phyloP scores from a whole-genome alignment of 345 rosid species.

The Rhodamnia argentea region DNA sequence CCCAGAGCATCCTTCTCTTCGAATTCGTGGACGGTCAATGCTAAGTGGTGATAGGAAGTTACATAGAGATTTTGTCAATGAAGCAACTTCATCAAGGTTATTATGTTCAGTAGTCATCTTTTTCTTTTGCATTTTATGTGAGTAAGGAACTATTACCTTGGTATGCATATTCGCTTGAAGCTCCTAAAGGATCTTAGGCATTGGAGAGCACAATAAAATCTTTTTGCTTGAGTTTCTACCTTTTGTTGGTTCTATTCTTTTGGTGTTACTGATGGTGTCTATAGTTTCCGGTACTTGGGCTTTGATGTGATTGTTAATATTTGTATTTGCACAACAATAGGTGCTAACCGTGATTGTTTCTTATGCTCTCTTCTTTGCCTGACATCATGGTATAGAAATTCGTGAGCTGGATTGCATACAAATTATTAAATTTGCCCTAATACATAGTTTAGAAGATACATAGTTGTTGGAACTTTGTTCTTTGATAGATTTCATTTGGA shows the following conservation, averaged over 20 bases:
- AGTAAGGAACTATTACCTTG: background rate
- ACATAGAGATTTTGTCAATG: slow-evolving; percentile 49
- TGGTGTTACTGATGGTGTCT: background rate
- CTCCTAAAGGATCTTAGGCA: background rate
- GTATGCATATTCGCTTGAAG: background rate
- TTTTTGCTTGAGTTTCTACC: background rate
- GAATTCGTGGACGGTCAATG: slow-evolving; percentile 65
- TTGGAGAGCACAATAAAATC: background rate
- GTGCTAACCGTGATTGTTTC: background rate
- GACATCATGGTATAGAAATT: background rate
- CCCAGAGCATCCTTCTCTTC: slow-evolving; percentile 87
- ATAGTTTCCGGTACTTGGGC: background rate
- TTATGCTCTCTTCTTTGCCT: background rate
- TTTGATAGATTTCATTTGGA: background rate
- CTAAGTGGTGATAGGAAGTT: slow-evolving; percentile 68
- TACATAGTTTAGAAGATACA: background rate
- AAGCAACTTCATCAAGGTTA: slow-evolving; percentile 67
- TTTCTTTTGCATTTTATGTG: background rate
- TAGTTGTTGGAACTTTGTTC: background rate
- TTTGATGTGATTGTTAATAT: background rate
- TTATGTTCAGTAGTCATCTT: background rate
- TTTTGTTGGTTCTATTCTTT: background rate
- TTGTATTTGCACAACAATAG: background rate
- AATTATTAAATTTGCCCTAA: background rate
- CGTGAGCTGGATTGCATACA: background rate